Percentiles rank a stretch among this genome's conserved stretches.
Conservation (phyloP, 2,329 filamentous ascomycete genomes). For the Sporothrix curviconia region DNA sequence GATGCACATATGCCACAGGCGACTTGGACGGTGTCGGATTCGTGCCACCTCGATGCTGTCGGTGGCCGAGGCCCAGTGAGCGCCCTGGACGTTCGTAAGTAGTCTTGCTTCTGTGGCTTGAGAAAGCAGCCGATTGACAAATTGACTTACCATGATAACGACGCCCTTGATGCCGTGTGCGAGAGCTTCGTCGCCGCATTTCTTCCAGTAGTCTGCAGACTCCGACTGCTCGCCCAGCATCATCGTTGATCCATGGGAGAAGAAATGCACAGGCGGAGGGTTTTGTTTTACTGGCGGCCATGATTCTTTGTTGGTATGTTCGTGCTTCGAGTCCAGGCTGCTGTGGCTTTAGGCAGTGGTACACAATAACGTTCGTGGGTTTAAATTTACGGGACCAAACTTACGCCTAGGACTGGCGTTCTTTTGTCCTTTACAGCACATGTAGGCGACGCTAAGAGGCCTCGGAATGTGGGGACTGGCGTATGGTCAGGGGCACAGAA, state of each 20-base stretch:
- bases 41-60: slow-evolving; percentile 54
- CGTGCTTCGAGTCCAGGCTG: too few relatives aligned
- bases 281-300: not conserved
- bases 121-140: not conserved
- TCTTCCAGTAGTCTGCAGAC: slow-evolving; percentile 60
- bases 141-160: slow-evolving; percentile 52
- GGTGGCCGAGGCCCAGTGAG: slow-evolving; percentile 56
- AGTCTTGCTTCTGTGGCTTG: not conserved
- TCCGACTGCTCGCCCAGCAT: slow-evolving; percentile 60
- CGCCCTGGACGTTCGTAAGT: slow-evolving; percentile 38
- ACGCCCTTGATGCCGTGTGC: slow-evolving; percentile 54
- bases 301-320: not conserved
- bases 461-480: too few relatives aligned
- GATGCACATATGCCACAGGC: slow-evolving; percentile 61
- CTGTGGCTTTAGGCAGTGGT: too few relatives aligned
- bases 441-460: too few relatives aligned
- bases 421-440: too few relatives aligned
- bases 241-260: slow-evolving; percentile 66
- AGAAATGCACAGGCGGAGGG: slow-evolving; percentile 53
- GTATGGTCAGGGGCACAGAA: too few relatives aligned
- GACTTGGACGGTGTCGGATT: slow-evolving; percentile 55
- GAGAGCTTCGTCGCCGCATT: slow-evolving; percentile 56
- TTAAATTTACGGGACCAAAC: too few relatives aligned
- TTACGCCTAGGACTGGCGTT: too few relatives aligned
- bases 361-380: too few relatives aligned